Evolutionary conservation across 176 grass and related monocot species (phyloP), one percentile per base, ranked within the genome.

Genomic region (Musa troglodytarum): DNA sequence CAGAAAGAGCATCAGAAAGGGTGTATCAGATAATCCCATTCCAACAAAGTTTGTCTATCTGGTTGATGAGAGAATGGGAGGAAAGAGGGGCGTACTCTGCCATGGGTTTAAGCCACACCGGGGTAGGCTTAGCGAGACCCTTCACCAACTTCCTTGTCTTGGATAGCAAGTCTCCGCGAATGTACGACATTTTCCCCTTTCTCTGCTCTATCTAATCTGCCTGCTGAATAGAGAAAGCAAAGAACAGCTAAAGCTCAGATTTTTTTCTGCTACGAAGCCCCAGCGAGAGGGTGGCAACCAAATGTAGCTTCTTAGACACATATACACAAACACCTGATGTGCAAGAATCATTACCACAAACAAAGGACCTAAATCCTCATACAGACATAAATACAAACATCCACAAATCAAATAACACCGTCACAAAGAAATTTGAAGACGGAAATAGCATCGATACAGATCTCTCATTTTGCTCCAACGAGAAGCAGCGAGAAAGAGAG

Each of bases 31-130:
- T 57, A 28, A 50, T 24, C 29, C 13, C 1, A 56, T 53, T 49
- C 53, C 14, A 64, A 72, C 34, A 34, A 28, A 29, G 23, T 66
- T 22, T 0, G 29, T 29, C 3, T 3, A 67, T 29, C 23, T 9
- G 12, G 15, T 34, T 34, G 1, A 68, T 34, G 29, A 5, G 29
- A 34, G 64, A 25, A 68, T 3, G 25, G 49, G 29, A 17, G 9
- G 52, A 13, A 9, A 22, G 51, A 64, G n/a, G 43, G 19, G 63
- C 72, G 65, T 71, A 93, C 90, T 85, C 23, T 83, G 91, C 94
- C 94, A 98, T 93, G 83, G 94, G 80, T 76, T 98, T 98, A 64
- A 98, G 90, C 90, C 94, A 98, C 16, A 9, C 8, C 3, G 90
- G 90, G 53, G 82, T 80, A 9, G 90, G 84, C 70, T 81, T 85